phyloP scores from a whole-genome alignment of 139 green algal genomes.

The Limnomonas spitsbergensis region DNA sequence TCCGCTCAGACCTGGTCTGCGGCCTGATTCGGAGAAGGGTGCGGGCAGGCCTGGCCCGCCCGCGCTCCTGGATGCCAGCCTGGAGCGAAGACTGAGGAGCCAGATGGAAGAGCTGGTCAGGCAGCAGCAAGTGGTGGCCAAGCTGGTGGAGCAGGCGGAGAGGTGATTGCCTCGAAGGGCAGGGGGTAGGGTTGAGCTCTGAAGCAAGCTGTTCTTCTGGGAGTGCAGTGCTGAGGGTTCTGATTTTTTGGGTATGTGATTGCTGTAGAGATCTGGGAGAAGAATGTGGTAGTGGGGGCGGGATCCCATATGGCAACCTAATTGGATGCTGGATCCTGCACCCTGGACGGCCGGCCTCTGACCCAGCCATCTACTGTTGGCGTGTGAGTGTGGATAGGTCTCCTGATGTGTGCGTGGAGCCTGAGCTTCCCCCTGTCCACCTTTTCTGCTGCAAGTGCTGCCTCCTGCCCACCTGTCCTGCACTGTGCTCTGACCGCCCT shows the following conservation, averaged over 20 bases:
- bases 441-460: too few relatives aligned
- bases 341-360: too few relatives aligned
- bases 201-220: too few relatives aligned
- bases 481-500: too few relatives aligned
- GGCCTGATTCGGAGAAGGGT: neutral
- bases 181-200: neutral
- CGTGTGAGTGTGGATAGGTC: too few relatives aligned
- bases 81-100: slow-evolving; percentile 15
- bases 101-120: slow-evolving; percentile 24
- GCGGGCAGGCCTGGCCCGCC: neutral
- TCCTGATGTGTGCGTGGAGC: too few relatives aligned
- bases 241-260: too few relatives aligned
- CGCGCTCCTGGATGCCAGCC: slow-evolving; percentile 8
- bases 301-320: neutral
- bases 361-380: too few relatives aligned
- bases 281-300: neutral
- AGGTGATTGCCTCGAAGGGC: neutral
- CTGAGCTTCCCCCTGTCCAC: too few relatives aligned
- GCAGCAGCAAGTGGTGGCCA: slow-evolving; percentile 31
- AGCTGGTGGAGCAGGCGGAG: slow-evolving; percentile 31
- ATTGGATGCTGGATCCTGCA: neutral
- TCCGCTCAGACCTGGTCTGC: neutral
- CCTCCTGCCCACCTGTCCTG: too few relatives aligned
- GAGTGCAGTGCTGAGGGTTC: too few relatives aligned
- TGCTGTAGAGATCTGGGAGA: neutral